Evolutionary conservation across 169 alveolate genomes (phyloP), one percentile per base, ranked within the genome.

Genomic region (Plasmodium coatneyi): DNA sequence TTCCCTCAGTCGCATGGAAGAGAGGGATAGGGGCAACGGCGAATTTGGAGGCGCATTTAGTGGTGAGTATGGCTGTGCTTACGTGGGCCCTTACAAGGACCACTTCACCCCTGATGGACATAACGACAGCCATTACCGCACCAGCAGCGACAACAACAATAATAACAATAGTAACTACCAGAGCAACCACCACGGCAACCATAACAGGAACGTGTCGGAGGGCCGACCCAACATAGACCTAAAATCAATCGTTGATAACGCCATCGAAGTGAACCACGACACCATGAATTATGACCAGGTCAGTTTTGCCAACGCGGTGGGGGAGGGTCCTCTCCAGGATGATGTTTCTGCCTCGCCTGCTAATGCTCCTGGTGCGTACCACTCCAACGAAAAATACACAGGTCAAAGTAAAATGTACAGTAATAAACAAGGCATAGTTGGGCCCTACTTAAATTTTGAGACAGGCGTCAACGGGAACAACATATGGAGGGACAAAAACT

Each of bases 171-270:
- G 7, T 12, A 43, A 9, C 49, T 41, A 7, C 49, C 49, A 41
- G 14, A 41, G 49, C 54, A 49, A 12, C 22, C 19, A 14, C 2
- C 3, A 71, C 76, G 22, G 54, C n/a, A 49, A 12, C 22, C 60
- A 16, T 0, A 22, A 83, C 76, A 28, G 76, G 36, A 78, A 78
- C 72, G 71, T 34, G 81, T 22, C 52, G 39, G 94, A 89, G 22
- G 46, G 52, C 49, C 43, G 66, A 32, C 72, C 94, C 66, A 79
- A 60, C 52, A 28, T 89, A 70, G 90, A 89, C 83, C 71, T 89
- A 10, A 54, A 89, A 34, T 49, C 91, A 41, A 89, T 89, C 71
- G 39, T 89, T 39, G 91, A 89, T 66, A 80, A 89, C 71, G 94
- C 90, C 28, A 80, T 89, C n/a, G 94, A 89, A 70, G 71, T 60